Conservation (phyloP, 441 rosid genomes). For the Gossypium lobatum region DNA sequence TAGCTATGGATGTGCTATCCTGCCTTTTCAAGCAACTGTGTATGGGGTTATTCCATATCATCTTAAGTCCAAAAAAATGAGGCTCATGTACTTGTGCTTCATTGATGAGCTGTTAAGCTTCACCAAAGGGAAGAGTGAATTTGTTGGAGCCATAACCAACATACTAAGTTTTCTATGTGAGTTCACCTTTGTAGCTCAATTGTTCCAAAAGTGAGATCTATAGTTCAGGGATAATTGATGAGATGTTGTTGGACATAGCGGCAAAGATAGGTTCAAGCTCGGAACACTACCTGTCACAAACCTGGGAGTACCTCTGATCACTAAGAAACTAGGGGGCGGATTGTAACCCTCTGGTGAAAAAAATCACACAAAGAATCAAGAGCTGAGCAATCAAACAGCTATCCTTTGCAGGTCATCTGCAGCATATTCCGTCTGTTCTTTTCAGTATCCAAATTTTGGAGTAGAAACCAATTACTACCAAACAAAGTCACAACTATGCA, state of each 20-base stretch:
- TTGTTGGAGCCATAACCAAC: not conserved
- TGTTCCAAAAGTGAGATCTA: not conserved
- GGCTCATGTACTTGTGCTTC: not conserved
- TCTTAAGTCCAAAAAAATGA: not conserved
- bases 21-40: not conserved
- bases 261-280: not conserved
- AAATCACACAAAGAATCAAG: not conserved
- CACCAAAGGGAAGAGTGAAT: not conserved
- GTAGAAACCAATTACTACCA: not conserved
- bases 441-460: not conserved
- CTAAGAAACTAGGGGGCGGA: not conserved
- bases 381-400: not conserved
- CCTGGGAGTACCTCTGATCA: not conserved
- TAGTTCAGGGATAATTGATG: not conserved
- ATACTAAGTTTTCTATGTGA: not conserved
- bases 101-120: not conserved
- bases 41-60: not conserved
- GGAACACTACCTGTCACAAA: not conserved
- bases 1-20: not conserved
- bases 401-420: not conserved
- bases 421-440: not conserved
- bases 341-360: not conserved
- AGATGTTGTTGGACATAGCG: not conserved
- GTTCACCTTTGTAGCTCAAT: not conserved
- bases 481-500: not conserved